A percentile compares a stretch with the other conserved stretches of the same genome.
Conservation (phyloP, 208 protist genomes). For the Crithidia expoeki region DNA sequence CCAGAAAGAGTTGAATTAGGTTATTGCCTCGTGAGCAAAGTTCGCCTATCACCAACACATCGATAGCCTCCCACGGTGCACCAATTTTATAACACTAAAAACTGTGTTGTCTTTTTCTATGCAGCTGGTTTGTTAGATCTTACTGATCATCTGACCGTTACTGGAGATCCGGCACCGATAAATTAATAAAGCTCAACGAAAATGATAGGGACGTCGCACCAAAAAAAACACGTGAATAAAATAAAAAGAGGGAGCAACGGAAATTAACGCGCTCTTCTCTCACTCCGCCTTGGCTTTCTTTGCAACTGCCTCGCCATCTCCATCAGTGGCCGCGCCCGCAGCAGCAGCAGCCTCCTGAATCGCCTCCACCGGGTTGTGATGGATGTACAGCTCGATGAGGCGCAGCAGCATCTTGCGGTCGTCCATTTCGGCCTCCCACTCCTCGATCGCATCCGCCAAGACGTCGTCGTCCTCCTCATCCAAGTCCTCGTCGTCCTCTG, state of each 20-base stretch:
- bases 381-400: slow-evolving; percentile 42
- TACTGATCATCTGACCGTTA: too few relatives aligned
- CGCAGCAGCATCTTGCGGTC: slow-evolving; percentile 70
- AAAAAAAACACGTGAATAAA: too few relatives aligned
- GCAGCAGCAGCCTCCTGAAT: slow-evolving; percentile 43
- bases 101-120: too few relatives aligned
- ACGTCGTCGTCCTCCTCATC: slow-evolving; percentile 57
- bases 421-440: slow-evolving; percentile 78
- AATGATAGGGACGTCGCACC: too few relatives aligned
- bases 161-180: too few relatives aligned
- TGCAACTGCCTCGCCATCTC: slow-evolving; percentile 12
- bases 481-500: slow-evolving; percentile 59
- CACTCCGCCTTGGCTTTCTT: slow-evolving; percentile 51
- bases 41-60: too few relatives aligned
- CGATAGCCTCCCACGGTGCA: too few relatives aligned
- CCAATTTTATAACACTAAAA: too few relatives aligned
- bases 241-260: neutral
- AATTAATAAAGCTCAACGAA: too few relatives aligned
- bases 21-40: too few relatives aligned
- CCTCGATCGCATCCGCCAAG: slow-evolving; percentile 51
- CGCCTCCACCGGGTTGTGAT: slow-evolving; percentile 34
- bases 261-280: neutral
- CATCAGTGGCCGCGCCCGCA: slow-evolving; percentile 28
- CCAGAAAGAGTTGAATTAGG: too few relatives aligned
- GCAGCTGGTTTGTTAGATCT: too few relatives aligned